Evolutionary conservation across 2,329 filamentous ascomycete genomes (phyloP).

Genomic region (Uncinocarpus reesii): DNA sequence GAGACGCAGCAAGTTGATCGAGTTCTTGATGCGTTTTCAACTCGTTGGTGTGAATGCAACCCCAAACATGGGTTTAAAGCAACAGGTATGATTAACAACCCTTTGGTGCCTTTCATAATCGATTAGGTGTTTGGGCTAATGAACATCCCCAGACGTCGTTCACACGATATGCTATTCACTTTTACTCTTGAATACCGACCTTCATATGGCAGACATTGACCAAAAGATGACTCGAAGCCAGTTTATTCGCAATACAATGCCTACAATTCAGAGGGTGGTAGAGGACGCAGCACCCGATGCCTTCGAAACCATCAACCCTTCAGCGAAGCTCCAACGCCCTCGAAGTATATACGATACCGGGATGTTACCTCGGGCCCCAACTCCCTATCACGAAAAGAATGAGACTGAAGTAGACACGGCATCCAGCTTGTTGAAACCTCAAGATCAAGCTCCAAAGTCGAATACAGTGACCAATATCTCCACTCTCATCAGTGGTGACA

Average conservation of each 20-base stretch:
- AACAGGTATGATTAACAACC: conserved; percentile 55
- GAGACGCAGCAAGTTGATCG: conserved; percentile 97
- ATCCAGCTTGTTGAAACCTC: conserved; percentile 12
- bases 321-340: conserved; percentile 2
- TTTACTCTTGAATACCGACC: conserved; percentile 86
- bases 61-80: conserved; percentile 86
- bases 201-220: conserved; percentile 90
- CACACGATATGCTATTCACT: conserved; percentile 97
- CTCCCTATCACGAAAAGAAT: conserved; percentile 7
- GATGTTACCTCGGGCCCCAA: conserved; percentile 3
- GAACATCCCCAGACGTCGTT: conserved; percentile 60
- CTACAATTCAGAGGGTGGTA: conserved; percentile 69
- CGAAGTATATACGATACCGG: conserved; percentile 1
- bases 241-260: conserved; percentile 93
- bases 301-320: conserved; percentile 44
- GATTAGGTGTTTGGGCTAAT: background rate
- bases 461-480: conserved; percentile 21
- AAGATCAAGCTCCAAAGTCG: conserved; percentile 21
- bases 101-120: no score
- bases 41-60: conserved; percentile 89
- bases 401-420: background rate
- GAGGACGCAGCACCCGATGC: conserved; percentile 59
- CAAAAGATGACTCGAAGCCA: conserved; percentile 91
- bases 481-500: conserved; percentile 29
- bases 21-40: conserved; percentile 79